Conservation (phyloP, 2,329 filamentous ascomycete species). For the Fusarium buharicum region DNA sequence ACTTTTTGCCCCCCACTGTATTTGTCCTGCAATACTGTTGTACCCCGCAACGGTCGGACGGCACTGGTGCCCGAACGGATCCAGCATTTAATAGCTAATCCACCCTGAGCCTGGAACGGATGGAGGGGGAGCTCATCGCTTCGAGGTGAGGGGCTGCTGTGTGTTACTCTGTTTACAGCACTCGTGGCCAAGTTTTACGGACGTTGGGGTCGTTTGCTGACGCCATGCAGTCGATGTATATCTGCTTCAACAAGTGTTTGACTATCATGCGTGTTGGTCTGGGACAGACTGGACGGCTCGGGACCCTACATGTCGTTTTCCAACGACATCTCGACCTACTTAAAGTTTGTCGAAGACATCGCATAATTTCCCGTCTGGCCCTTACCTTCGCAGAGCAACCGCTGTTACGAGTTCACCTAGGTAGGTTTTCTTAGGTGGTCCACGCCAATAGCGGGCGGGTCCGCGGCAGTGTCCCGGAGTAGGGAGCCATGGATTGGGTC, state of each 20-base stretch:
- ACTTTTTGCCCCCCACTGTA: too few relatives aligned
- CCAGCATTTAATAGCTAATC: constrained; percentile 34
- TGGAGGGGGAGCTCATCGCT: constrained; percentile 24
- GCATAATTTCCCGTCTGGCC: constrained; percentile 15
- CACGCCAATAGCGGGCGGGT: constrained; percentile 41
- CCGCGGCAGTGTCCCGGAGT: constrained; percentile 46
- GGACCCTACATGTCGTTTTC: constrained; percentile 5
- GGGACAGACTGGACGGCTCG: constrained; percentile 9
- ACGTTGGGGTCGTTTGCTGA: constrained; percentile 7
- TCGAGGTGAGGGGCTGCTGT: constrained; percentile 27
- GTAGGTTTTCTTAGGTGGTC: constrained; percentile 15
- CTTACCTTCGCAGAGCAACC: constrained; percentile 18
- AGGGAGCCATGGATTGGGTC: constrained; percentile 41
- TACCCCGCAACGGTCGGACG: constrained; percentile 46
- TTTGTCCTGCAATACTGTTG: constrained; percentile 39
- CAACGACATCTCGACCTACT: neutral
- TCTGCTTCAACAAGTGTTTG: neutral
- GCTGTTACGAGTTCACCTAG: constrained; percentile 13
- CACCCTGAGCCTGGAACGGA: constrained; percentile 12
- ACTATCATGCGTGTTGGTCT: neutral
- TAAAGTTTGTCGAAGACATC: neutral
- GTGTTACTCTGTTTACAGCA: constrained; percentile 17
- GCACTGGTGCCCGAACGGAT: constrained; percentile 42
- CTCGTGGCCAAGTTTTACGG: constrained; percentile 20
- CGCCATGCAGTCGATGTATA: neutral